These are phyloP conservation scores for Cercospora sp. DNA, from an alignment of 2,329 filamentous ascomycete species.

Conservation along the genomic window DNA sequence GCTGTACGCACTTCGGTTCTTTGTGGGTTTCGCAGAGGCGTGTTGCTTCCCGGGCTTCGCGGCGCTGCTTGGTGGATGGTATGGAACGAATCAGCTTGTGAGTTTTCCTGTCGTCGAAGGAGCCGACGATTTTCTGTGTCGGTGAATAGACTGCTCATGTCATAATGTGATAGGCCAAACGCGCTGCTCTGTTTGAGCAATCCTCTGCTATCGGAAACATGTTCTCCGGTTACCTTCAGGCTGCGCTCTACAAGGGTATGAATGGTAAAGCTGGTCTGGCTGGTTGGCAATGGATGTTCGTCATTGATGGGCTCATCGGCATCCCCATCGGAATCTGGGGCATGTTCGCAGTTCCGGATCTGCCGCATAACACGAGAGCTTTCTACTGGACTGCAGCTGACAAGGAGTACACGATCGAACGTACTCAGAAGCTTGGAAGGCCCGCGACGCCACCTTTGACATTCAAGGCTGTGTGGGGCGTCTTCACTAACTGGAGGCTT, in stretches of 20 bases:
- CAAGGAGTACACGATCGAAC: conserved; percentile 16
- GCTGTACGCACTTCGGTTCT: conserved; percentile 10
- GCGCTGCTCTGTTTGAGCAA: conserved; percentile 54
- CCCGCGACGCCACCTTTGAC: conserved; percentile 15
- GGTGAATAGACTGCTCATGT: too few species aligned
- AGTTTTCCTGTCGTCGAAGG: background rate
- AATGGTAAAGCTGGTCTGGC: conserved; percentile 36
- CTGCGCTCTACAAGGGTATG: conserved; percentile 51
- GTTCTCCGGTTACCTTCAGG: conserved; percentile 57
- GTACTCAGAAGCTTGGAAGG: conserved; percentile 14
- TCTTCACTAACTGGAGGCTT: conserved; percentile 22
- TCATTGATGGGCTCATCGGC: conserved; percentile 57
- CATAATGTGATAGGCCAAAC: conserved; percentile 37
- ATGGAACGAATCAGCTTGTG: conserved; percentile 11
- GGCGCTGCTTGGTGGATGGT: conserved; percentile 17
- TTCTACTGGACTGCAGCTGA: conserved; percentile 46
- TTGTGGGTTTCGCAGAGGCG: conserved; percentile 10
- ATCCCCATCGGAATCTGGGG: conserved; percentile 54
- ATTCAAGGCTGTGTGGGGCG: background rate
- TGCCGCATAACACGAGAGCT: conserved; percentile 52
- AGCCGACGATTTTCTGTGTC: too few species aligned
- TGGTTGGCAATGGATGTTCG: conserved; percentile 42
- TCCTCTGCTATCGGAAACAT: conserved; percentile 47
- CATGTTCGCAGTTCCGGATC: conserved; percentile 51
- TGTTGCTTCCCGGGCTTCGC: conserved; percentile 15